Base-by-base conservation (phyloP, 345 rosid genomes). In the Brassica napus region DNA sequence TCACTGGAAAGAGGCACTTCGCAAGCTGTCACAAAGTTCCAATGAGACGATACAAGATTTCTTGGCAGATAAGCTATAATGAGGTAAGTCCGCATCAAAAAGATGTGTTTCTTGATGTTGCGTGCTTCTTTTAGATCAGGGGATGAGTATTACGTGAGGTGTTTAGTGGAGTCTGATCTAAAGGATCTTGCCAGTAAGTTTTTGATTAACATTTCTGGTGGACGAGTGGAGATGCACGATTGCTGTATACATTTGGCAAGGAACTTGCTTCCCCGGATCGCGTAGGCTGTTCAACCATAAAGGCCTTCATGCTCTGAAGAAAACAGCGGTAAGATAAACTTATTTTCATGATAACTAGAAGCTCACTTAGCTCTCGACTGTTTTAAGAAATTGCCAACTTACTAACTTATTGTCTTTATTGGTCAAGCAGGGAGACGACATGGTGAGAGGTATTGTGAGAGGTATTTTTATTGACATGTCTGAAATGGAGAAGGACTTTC, bases 351-450 rank as follows among this genome's bases (percentile, higher is more conserved):
- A 10, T 42, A 10, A 42, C 49, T 42, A 42, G 49, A 42, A 42
- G 49, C 49, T 42, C 12, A 42, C 49, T 42, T 42, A 42, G 49
- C 49, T 16, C 18, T 16, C 18, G 18, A 16, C 18, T 16, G 18
- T n/a, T 16, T 16, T 16, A 16, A 16, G 18, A 16, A 16, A 42
- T 3, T 42, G 12, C 14, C 15, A 12, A 39, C 6, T 47, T 47
- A 4, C 52, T 68, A 60, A 69, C 63, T 1, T 44, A 0, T 61
- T 47, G 0, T 49, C 39, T 23, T 16, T 16, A 60, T 16, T 30
- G 62, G 74, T 69, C 16, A 68, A 9, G 16, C 44, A 85, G 83
- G 84, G 83, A 21, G 28, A 72, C 10, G 39, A 68, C 24, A 16
- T 16, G 18, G 18, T 16, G 18, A 16, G 18, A 16, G 18, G 18